phyloP scores from a whole-genome alignment of 306 rosid genomes.

The Hippophae gyantsensis region DNA sequence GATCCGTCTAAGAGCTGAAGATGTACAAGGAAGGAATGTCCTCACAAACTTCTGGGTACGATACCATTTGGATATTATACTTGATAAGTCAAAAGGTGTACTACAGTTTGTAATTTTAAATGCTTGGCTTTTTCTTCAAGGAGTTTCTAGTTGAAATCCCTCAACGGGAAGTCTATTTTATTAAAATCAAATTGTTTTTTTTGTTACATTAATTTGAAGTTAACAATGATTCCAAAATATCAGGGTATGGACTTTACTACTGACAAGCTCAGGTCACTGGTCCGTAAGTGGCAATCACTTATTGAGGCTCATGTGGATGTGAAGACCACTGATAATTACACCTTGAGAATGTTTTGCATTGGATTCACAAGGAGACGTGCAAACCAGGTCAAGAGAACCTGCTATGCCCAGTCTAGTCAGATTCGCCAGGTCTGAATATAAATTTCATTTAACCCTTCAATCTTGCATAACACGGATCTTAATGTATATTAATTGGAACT shows the following conservation, averaged over 20 bases:
- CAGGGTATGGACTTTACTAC: slow-evolving; percentile 90
- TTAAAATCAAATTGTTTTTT: too few relatives aligned
- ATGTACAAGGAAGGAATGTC: slow-evolving; percentile 82
- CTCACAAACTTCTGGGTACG: slow-evolving; percentile 90
- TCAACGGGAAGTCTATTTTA: neutral
- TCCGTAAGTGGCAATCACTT: slow-evolving; percentile 78
- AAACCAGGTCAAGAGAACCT: slow-evolving; percentile 88
- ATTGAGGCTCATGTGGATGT: slow-evolving; percentile 94
- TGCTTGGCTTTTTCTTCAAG: too few relatives aligned
- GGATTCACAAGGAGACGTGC: slow-evolving; percentile 76
- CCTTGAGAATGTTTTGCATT: slow-evolving; percentile 84
- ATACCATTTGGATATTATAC: neutral
- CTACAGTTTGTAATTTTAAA: neutral
- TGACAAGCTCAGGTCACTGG: slow-evolving; percentile 86
- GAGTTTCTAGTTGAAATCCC: too few relatives aligned
- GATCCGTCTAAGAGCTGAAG: slow-evolving; percentile 93
- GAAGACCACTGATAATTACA: slow-evolving; percentile 75
- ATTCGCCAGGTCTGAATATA: slow-evolving; percentile 50
- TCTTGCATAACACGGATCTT: neutral
- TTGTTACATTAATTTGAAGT: neutral
- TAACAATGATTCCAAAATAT: neutral
- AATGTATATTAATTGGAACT: neutral
- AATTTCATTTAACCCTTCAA: neutral
- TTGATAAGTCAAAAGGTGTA: too few relatives aligned
- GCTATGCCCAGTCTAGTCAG: slow-evolving; percentile 90